Conservation (phyloP, 1,284 basidiomycete species). For the Caloboletus inedulis region DNA sequence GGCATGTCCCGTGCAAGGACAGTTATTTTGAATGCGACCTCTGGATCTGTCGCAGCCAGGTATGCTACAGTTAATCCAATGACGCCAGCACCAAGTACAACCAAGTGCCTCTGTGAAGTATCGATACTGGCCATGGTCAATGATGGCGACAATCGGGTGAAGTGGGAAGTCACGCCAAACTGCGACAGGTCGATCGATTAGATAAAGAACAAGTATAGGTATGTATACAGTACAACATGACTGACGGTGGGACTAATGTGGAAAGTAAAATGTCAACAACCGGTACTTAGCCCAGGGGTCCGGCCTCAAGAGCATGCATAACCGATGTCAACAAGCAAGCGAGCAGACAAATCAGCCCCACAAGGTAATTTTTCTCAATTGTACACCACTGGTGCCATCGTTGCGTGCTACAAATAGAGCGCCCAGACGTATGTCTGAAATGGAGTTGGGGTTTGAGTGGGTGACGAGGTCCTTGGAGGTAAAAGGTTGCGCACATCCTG, state of each 20-base stretch:
- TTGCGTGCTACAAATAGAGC: constrained; percentile 44
- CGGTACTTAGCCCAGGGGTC: background rate
- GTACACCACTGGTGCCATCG: constrained; percentile 33
- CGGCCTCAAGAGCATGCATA: background rate
- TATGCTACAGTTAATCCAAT: constrained; percentile 47
- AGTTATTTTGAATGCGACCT: constrained; percentile 43
- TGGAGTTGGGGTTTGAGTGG: background rate
- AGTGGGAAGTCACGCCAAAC: background rate
- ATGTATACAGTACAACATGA: background rate
- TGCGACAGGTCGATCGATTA: constrained; percentile 1
- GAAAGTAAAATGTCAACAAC: background rate
- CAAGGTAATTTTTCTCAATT: constrained; percentile 44
- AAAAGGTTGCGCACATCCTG: constrained; percentile 34
- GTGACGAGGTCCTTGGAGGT: background rate
- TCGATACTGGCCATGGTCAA: constrained; percentile 16
- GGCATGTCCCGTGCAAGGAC: constrained; percentile 68
- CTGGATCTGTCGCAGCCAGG: constrained; percentile 32
- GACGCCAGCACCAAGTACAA: constrained; percentile 54
- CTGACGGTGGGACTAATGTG: background rate
- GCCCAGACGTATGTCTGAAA: constrained; percentile 43
- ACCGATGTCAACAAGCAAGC: background rate
- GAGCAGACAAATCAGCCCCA: constrained; percentile 38
- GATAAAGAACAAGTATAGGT: constrained; percentile 2
- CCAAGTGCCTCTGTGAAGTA: constrained; percentile 23
- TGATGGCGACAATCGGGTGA: background rate